Percentiles rank a stretch among this genome's conserved stretches.
phyloP scores from a whole-genome alignment of 148 eudicot species.

The Vaccinium vitisidaea region DNA sequence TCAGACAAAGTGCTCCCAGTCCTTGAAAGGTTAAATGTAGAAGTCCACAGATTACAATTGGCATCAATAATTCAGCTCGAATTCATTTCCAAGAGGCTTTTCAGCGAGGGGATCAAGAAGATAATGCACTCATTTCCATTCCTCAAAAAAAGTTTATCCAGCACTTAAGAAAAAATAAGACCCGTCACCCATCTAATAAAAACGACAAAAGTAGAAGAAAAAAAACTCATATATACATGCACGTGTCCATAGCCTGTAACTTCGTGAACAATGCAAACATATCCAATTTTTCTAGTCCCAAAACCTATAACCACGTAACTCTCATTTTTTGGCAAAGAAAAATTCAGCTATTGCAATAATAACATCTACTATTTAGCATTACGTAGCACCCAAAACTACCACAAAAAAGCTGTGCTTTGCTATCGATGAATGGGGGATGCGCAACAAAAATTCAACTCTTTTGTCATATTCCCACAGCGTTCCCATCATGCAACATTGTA shows the following conservation, averaged over 20 bases:
- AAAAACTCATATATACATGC: neutral
- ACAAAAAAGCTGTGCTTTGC: neutral
- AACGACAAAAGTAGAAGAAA: neutral
- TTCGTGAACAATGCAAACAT: neutral
- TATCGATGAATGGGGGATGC: neutral
- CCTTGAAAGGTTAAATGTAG: neutral
- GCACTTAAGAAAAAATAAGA: neutral
- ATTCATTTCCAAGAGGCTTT: conserved; percentile 13
- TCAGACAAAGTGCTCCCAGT: neutral
- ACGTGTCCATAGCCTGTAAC: neutral
- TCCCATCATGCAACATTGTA: neutral
- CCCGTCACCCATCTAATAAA: too few relatives aligned
- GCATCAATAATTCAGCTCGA: neutral
- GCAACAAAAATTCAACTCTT: neutral
- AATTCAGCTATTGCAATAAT: neutral
- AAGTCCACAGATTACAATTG: neutral
- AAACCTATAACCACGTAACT: neutral
- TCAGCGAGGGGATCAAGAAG: neutral
- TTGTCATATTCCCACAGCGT: conserved; percentile 1
- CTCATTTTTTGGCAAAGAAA: neutral
- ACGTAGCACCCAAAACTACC: neutral
- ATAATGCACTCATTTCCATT: neutral
- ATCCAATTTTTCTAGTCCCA: neutral
- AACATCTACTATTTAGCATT: neutral
- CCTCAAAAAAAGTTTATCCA: neutral